A percentile compares a stretch with the other conserved stretches of the same genome.
Conservation (phyloP, 306 rosid genomes). For the Gastrolobium bilobum region DNA sequence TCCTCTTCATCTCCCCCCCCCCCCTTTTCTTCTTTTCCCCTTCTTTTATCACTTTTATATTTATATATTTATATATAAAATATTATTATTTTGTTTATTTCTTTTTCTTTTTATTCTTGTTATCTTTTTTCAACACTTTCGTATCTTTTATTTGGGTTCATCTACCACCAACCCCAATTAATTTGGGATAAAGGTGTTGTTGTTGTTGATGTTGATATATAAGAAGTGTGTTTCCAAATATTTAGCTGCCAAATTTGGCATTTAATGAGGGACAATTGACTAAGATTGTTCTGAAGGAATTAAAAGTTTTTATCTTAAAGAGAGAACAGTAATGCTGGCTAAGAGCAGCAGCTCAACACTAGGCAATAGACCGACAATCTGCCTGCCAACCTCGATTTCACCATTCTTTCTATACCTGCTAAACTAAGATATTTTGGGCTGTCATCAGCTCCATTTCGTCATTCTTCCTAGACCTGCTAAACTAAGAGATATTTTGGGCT, state of each 20-base stretch:
- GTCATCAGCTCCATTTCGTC: background rate
- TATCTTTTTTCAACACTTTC: too few species aligned
- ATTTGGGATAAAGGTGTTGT: too few species aligned
- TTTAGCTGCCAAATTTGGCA: constrained; percentile 7
- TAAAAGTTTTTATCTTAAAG: background rate
- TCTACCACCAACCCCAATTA: too few species aligned
- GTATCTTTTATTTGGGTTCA: too few species aligned
- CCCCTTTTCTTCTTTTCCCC: too few species aligned
- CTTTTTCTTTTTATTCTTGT: too few species aligned
- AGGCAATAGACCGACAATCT: background rate
- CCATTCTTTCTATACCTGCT: constrained; percentile 7
- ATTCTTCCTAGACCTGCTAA: constrained; percentile 5
- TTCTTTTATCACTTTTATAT: too few species aligned
- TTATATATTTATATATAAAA: too few species aligned
- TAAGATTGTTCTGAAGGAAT: background rate
- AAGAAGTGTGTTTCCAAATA: constrained; percentile 7
- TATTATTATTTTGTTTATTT: too few species aligned
- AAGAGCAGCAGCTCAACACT: background rate
- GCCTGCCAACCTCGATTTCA: background rate
- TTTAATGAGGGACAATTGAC: background rate
- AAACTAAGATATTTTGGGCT: background rate
- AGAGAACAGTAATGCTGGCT: constrained; percentile 8
- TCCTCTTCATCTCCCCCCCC: too few species aligned
- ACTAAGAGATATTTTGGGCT: background rate
- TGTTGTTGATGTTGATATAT: too few species aligned